Conservation (phyloP, 441 rosid species). For the Euphorbia schlechtendalii region DNA sequence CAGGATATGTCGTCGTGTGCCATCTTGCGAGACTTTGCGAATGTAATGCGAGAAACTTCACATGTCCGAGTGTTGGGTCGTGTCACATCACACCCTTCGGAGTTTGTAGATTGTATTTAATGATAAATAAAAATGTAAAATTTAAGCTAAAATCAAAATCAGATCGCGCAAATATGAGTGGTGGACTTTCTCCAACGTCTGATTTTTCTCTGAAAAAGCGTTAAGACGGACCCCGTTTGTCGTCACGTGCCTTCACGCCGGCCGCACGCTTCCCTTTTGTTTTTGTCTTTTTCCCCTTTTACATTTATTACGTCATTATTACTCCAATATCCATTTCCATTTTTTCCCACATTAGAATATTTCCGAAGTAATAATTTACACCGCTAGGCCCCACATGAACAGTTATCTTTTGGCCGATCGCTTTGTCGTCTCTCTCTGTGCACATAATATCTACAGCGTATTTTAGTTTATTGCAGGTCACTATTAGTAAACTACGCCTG, state of each 20-base stretch:
- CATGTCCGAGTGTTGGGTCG: too few species aligned
- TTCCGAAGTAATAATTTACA: conserved; percentile 9
- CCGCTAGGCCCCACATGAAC: conserved; percentile 28
- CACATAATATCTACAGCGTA: conserved; percentile 7
- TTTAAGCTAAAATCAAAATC: too few species aligned
- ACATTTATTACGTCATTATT: conserved; percentile 15
- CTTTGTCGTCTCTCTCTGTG: conserved; percentile 33
- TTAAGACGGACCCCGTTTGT: conserved; percentile 35
- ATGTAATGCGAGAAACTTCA: too few species aligned
- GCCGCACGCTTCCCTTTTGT: conserved; percentile 31
- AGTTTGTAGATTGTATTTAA: too few species aligned
- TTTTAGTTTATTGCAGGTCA: not conserved
- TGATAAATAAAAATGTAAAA: too few species aligned
- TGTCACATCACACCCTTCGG: too few species aligned
- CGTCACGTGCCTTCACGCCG: conserved; percentile 33
- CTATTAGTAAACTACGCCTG: conserved; percentile 17
- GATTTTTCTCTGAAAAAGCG: conserved; percentile 9
- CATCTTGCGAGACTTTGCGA: too few species aligned
- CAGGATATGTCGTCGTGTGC: too few species aligned
- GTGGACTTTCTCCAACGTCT: not conserved
- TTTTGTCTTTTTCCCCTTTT: too few species aligned
- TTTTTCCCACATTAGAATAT: not conserved
- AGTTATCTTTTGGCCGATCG: conserved; percentile 36
- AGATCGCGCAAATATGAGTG: not conserved
- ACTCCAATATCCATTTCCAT: not conserved